Evolutionary conservation across 78 protist genomes (phyloP).

Genomic region (Dictyostelium citrinum): DNA sequence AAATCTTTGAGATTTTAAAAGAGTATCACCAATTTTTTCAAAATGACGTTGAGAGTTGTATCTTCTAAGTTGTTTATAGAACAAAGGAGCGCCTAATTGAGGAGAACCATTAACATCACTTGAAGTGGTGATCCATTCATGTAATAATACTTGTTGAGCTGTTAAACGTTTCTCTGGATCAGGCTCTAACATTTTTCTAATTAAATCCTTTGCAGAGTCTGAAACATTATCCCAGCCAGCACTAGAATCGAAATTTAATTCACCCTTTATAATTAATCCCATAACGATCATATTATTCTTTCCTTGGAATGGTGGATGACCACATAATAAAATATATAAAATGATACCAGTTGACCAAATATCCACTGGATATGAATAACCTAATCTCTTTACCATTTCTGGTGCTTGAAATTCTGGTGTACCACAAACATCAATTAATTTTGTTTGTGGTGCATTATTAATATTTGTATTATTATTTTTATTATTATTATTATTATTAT

Average conservation of each 20-base stretch:
- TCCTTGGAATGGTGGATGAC: slow-evolving; percentile 82
- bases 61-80: slow-evolving; percentile 33
- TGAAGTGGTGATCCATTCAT: slow-evolving; percentile 48
- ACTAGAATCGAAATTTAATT: slow-evolving; percentile 5
- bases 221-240: slow-evolving; percentile 33
- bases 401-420: slow-evolving; percentile 87
- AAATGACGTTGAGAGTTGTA: slow-evolving; percentile 54
- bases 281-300: slow-evolving; percentile 59
- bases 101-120: slow-evolving; percentile 15
- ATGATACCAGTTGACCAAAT: slow-evolving; percentile 80
- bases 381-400: slow-evolving; percentile 68
- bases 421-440: slow-evolving; percentile 87
- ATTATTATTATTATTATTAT: not conserved
- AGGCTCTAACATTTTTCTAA: slow-evolving; percentile 27
- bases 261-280: slow-evolving; percentile 30
- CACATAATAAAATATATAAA: slow-evolving; percentile 66
- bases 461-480: too few species aligned
- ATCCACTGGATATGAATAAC: slow-evolving; percentile 77
- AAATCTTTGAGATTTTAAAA: slow-evolving; percentile 45
- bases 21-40: slow-evolving; percentile 45
- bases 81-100: slow-evolving; percentile 17
- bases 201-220: slow-evolving; percentile 62
- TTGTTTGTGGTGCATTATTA: not conserved
- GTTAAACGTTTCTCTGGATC: slow-evolving; percentile 37
- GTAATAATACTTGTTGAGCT: slow-evolving; percentile 36